Conservation (phyloP, 805 yeast genomes). For the Ogataea trehaloabstinens region DNA sequence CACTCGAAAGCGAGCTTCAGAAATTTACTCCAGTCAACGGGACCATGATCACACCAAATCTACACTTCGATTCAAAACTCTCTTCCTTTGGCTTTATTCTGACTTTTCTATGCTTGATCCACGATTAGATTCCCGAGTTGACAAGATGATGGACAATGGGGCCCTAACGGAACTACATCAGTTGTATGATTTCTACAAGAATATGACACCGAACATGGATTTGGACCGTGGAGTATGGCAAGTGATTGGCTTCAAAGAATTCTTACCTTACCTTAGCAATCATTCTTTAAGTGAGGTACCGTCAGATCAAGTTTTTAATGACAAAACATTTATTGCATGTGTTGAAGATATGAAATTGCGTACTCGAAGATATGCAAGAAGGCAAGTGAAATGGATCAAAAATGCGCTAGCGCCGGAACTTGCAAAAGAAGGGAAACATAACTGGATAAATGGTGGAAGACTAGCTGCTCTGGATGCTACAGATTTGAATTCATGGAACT, state of each 20-base stretch:
- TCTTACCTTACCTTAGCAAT: conserved; percentile 51
- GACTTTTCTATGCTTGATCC: conserved; percentile 53
- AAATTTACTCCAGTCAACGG: conserved; percentile 62
- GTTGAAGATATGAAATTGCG: conserved; percentile 75
- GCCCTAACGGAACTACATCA: conserved; percentile 67
- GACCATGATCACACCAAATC: conserved; percentile 40
- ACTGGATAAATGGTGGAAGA: conserved; percentile 58
- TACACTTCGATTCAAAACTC: conserved; percentile 54
- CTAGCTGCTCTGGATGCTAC: conserved; percentile 76
- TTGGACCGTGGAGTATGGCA: conserved; percentile 85
- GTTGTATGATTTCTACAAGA: conserved; percentile 46
- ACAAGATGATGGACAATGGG: conserved; percentile 72
- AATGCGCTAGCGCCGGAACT: conserved; percentile 65
- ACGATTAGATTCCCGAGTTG: conserved; percentile 78
- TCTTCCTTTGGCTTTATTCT: conserved; percentile 82
- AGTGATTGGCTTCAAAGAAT: conserved; percentile 91
- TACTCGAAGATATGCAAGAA: conserved; percentile 83
- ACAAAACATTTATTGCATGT: conserved; percentile 40
- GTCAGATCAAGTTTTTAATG: conserved; percentile 8
- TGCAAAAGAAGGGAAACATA: conserved; percentile 41
- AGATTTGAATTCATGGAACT: conserved; percentile 60
- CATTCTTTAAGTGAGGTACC: conserved; percentile 25
- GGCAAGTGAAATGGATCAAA: conserved; percentile 88
- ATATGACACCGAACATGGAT: conserved; percentile 40
- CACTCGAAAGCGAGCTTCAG: conserved; percentile 69